Evolutionary conservation across 768 basidiomycete species (phyloP).

Genomic region (Termitomyces sp.): DNA sequence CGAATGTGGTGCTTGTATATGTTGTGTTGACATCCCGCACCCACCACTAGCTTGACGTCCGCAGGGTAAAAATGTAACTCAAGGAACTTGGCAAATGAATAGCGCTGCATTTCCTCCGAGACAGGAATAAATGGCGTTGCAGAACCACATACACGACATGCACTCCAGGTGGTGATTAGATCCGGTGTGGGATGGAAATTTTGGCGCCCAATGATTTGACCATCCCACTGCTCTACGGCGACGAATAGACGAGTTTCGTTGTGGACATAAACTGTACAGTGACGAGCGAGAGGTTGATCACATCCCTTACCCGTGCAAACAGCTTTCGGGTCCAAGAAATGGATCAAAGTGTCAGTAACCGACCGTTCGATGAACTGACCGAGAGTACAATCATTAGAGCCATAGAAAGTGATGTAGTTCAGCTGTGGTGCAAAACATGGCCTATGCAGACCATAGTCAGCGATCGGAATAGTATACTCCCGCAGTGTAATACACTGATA

Average conservation of each 20-base stretch:
- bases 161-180: slow-evolving; percentile 86
- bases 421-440: slow-evolving; percentile 75
- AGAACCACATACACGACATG: slow-evolving; percentile 72
- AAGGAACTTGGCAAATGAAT: slow-evolving; percentile 94
- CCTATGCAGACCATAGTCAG: slow-evolving; percentile 60
- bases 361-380: slow-evolving; percentile 89
- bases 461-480: slow-evolving; percentile 74
- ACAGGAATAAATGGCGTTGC: slow-evolving; percentile 86
- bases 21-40: slow-evolving; percentile 90
- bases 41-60: slow-evolving; percentile 77
- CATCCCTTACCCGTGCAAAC: slow-evolving; percentile 84
- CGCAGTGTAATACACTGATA: slow-evolving; percentile 85
- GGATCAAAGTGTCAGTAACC: slow-evolving; percentile 60
- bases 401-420: slow-evolving; percentile 81
- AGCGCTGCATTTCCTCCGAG: slow-evolving; percentile 87
- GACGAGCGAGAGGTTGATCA: slow-evolving; percentile 71
- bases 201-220: slow-evolving; percentile 58
- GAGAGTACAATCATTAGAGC: slow-evolving; percentile 87
- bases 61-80: slow-evolving; percentile 96
- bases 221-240: slow-evolving; percentile 86
- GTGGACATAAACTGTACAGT: slow-evolving; percentile 90
- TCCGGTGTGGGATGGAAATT: slow-evolving; percentile 58
- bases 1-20: slow-evolving; percentile 90
- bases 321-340: slow-evolving; percentile 69
- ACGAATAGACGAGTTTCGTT: slow-evolving; percentile 79